Percentiles rank a stretch among this genome's conserved stretches.
phyloP scores from a whole-genome alignment of 768 basidiomycete genomes.

The Roridomyces roridus region DNA sequence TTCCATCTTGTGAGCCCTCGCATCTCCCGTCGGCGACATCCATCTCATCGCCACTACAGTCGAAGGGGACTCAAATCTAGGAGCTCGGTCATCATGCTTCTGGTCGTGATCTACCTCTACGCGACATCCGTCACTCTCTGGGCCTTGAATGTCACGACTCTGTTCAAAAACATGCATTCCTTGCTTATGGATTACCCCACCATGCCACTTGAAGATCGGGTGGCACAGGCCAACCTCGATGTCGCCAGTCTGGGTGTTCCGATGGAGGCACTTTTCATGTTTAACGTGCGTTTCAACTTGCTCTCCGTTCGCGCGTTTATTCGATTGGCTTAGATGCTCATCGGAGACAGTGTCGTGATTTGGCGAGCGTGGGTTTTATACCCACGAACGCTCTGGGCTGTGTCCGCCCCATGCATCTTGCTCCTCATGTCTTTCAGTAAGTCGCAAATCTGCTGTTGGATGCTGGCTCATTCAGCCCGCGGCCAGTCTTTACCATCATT shows the following conservation, averaged over 20 bases:
- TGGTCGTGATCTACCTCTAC: constrained; percentile 7
- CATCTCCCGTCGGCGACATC: no score
- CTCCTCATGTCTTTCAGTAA: constrained; percentile 1
- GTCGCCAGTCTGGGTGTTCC: background rate
- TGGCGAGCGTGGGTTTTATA: constrained; percentile 3
- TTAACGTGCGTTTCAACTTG: background rate
- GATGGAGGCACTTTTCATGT: constrained; percentile 13
- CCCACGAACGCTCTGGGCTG: background rate
- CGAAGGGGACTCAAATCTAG: constrained; percentile 2
- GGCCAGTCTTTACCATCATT: constrained; percentile 20
- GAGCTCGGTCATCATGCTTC: constrained; percentile 4
- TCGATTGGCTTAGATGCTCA: background rate
- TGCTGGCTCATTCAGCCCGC: no score
- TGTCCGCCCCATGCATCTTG: background rate
- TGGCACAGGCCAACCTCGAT: background rate
- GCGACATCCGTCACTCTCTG: constrained; percentile 8
- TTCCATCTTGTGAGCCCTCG: background rate
- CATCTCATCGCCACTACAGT: background rate
- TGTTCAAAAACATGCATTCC: background rate
- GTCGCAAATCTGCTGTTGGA: no score
- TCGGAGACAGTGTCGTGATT: constrained; percentile 8
- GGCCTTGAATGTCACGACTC: background rate
- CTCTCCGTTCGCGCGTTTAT: background rate
- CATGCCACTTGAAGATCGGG: background rate
- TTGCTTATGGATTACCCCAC: background rate